Base-by-base conservation (phyloP, 768 basidiomycete species). In the Psilocybe azurescens region DNA sequence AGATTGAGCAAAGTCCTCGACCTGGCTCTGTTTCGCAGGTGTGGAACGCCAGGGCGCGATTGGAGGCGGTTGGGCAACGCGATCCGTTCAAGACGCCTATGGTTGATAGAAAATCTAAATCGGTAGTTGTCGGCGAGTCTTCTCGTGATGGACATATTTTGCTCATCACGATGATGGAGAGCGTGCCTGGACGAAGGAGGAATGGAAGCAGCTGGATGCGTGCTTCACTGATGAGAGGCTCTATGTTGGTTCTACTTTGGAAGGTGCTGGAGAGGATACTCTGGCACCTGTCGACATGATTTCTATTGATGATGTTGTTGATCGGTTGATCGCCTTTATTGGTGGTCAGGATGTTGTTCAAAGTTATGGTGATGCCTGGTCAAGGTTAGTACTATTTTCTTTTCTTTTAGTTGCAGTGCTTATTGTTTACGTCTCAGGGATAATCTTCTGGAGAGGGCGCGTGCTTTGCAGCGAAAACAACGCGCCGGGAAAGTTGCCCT, bases 161-260 rank as follows among this genome's bases (percentile, higher is more conserved):
- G 18, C 36, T n/a, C 33, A 24, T 28, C 10, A 41, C 13, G 52
- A 48, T 8, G 48, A 46, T 7, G 67, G 65, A 4, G 67, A 71
- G 53, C 69, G 72, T 16, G 76, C 74, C 44, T 95, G 93, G 93
- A 79, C 81, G 3, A 89, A 89, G 68, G 83, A 84, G 20, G 90
- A 94, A 55, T 95, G 93, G 93, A 93, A 90, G 72, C 70, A 79
- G 52, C 78, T 95, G 53, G 93, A 95, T 72, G 84, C 84, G 24
- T 92, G 90, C 68, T 89, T 94, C 64, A 89, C 89, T 10, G 89
- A 91, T 56, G 86, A 89, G 70, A 79, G 90, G 33, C 72, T 90
- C 13, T 79, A 81, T 2, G 65, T 85, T 50, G 86, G 80, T 2
- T 73, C 48, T 16, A 59, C 61, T 7, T 46, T 71, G 64, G 65